A percentile compares a stretch with the other conserved stretches of the same genome.
Conservation (phyloP, 129 eudicot species). For the Glebionis coronaria region DNA sequence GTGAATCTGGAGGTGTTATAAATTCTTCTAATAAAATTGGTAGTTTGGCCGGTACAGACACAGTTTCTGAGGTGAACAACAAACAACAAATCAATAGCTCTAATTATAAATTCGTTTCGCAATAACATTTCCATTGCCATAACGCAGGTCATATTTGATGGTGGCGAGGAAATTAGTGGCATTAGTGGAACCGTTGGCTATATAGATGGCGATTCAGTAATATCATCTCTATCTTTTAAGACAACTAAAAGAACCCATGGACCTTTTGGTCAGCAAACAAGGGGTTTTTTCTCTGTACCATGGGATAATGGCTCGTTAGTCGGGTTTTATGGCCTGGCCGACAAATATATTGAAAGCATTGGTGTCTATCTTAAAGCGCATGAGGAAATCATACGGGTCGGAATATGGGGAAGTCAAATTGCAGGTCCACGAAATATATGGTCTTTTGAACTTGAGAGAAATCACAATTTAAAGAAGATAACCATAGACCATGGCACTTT, state of each 20-base stretch:
- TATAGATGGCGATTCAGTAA: background rate
- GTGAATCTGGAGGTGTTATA: background rate
- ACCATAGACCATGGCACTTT: background rate
- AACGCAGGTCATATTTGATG: background rate
- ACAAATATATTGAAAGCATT: background rate
- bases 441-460: background rate
- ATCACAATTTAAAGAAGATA: background rate
- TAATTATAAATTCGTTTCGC: background rate
- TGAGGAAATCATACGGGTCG: background rate
- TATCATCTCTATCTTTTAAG: slow-evolving; percentile 2
- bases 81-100: background rate
- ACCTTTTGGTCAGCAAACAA: background rate
- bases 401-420: slow-evolving; percentile 3
- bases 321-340: slow-evolving; percentile 7
- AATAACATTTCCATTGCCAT: background rate
- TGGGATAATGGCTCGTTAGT: background rate
- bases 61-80: background rate
- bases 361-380: slow-evolving; percentile 12
- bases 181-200: background rate
- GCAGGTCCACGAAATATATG: background rate
- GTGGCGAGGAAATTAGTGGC: slow-evolving; percentile 2
- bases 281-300: background rate
- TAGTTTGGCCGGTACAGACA: background rate
- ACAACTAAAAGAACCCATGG: background rate
- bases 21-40: background rate